Evolutionary conservation across 169 alveolate genomes (phyloP).

Genomic region (Theileria sp.): DNA sequence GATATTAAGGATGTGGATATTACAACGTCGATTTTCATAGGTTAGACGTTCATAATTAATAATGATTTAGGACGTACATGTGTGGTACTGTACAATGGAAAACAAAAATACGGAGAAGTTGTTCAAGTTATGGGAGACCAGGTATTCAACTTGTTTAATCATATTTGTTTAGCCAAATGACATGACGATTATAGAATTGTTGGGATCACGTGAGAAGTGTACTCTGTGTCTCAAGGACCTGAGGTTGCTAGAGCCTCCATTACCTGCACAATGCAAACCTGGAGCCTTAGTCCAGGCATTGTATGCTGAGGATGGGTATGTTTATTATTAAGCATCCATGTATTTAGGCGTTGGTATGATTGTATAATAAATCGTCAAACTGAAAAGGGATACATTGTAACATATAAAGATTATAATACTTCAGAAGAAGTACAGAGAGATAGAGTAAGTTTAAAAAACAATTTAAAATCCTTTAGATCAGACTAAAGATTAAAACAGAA

Average conservation of each 20-base stretch:
- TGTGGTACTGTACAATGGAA: constrained; percentile 60
- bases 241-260: constrained; percentile 58
- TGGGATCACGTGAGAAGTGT: constrained; percentile 58
- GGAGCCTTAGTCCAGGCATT: constrained; percentile 63
- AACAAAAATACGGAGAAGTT: constrained; percentile 52
- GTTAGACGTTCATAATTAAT: neutral
- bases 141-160: neutral
- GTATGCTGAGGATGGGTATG: constrained; percentile 59
- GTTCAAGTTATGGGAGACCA: constrained; percentile 48
- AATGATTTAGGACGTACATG: constrained; percentile 40
- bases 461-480: neutral
- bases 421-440: constrained; percentile 71
- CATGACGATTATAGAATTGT: constrained; percentile 32
- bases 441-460: constrained; percentile 57
- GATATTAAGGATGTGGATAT: constrained; percentile 18
- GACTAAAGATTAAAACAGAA: constrained; percentile 24
- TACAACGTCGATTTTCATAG: constrained; percentile 9
- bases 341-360: constrained; percentile 73
- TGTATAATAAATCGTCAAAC: constrained; percentile 65
- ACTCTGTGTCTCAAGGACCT: constrained; percentile 53
- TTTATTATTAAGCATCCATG: neutral
- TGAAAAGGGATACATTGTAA: constrained; percentile 68
- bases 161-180: constrained; percentile 42
- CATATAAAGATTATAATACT: constrained; percentile 74
- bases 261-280: constrained; percentile 45